Evolutionary conservation across 148 eudicot species (phyloP), one percentile per base, ranked within the genome.

Genomic region (Mesembryanthemum crystallinum): DNA sequence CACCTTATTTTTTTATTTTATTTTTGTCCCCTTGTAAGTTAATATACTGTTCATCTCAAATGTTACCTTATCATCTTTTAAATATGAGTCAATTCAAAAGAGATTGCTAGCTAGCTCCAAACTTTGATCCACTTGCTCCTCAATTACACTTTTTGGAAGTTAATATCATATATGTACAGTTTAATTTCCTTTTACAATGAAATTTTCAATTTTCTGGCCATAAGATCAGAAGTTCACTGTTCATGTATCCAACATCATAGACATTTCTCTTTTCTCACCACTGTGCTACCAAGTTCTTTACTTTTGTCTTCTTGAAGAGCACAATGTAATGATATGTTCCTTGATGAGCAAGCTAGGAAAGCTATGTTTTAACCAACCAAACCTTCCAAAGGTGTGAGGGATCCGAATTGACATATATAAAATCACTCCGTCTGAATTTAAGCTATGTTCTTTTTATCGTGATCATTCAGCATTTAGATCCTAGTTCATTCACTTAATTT

Each of bases 51-150:
- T 67, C 73, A 67, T 11, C n/a, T 37, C 37, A 57, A 43, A 78
- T 66, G 54, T 55, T 52, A 65, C 23, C 73, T 5, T 49, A 30
- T 23, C 21, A 23, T 39, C 37, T 4, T 71, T 23, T 14, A 35
- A 27, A 64, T 51, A 64, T 10, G n/a, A 63, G 80, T 78, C 71
- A 64, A 71, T 71, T 78, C 75, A 28, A 71, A 63, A 63, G 76
- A 62, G 52, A 63, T 54, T 52, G 42, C 27, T 51, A n/a, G n/a
- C n/a, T n/a, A n/a, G n/a, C n/a, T 43, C 57, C 33, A 78, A 52
- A 63, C 59, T 5, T 49, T 52, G 24, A 37, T 6, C 39, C 39
- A 35, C 39, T 35, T 35, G 39, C 39, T 35, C 6, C 39, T 35
- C 4, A 35, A 35, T 35, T 35, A 35, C 39, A 35, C 39, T 35